Conservation (phyloP, 1,284 basidiomycete genomes). For the Leccinum angustisporum region DNA sequence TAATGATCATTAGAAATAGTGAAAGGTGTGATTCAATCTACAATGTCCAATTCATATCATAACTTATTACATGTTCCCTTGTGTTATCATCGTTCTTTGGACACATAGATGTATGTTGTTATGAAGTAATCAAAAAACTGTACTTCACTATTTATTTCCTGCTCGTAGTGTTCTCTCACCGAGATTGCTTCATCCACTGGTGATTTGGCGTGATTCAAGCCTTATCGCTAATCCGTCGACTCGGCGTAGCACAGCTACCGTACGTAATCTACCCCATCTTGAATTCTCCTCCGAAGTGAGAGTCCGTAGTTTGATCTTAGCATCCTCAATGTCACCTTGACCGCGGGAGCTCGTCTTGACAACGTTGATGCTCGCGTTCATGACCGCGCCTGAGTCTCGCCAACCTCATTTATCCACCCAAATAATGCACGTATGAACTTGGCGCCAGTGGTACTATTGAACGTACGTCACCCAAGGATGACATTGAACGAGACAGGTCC, state of each 20-base stretch:
- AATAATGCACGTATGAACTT: slow-evolving; percentile 47
- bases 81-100: neutral
- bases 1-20: neutral
- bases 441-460: neutral
- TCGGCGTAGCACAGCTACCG: no score
- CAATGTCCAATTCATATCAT: neutral
- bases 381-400: slow-evolving; percentile 82
- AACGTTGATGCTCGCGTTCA: slow-evolving; percentile 65
- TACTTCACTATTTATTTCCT: neutral
- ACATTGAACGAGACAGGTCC: slow-evolving; percentile 3
- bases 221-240: no score
- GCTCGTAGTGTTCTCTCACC: neutral
- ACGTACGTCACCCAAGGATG: neutral
- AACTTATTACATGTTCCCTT: neutral
- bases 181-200: no score
- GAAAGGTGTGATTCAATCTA: neutral
- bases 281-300: neutral
- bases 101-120: neutral
- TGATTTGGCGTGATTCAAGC: no score
- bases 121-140: neutral
- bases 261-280: no score
- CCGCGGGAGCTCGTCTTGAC: slow-evolving; percentile 87
- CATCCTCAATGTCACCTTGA: slow-evolving; percentile 90
- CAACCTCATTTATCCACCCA: slow-evolving; percentile 66
- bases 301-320: slow-evolving; percentile 73